phyloP scores from a whole-genome alignment of 345 rosid species.

The Boechera divaricarpa region DNA sequence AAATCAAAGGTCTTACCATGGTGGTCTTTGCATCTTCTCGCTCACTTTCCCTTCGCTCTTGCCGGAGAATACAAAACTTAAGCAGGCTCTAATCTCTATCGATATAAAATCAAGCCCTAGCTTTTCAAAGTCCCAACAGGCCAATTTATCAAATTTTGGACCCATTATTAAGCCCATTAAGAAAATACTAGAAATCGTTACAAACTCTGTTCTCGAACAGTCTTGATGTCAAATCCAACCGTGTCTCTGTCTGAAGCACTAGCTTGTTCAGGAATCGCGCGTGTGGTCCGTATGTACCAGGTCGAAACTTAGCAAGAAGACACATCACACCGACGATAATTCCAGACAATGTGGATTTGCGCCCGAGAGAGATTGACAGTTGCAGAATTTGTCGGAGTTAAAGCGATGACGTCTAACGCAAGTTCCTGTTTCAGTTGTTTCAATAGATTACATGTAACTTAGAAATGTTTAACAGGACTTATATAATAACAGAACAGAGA shows the following conservation, averaged over 20 bases:
- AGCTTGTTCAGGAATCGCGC: background rate
- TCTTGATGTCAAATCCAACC: constrained; percentile 8
- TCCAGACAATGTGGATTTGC: constrained; percentile 19
- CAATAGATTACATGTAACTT: constrained; percentile 3
- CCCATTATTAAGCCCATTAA: background rate
- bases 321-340: background rate
- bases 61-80: no score
- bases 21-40: no score
- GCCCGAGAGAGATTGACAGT: background rate
- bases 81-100: no score
- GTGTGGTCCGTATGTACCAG: background rate
- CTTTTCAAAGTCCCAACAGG: background rate
- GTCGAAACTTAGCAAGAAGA: constrained; percentile 6
- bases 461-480: constrained; percentile 32
- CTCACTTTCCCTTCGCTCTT: no score
- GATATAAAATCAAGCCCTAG: no score
- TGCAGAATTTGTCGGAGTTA: constrained; percentile 26
- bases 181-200: background rate
- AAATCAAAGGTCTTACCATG: no score
- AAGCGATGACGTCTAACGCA: constrained; percentile 24
- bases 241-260: background rate
- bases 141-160: background rate
- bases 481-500: background rate
- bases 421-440: constrained; percentile 17
- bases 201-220: background rate